Evolutionary conservation across 2,329 filamentous ascomycete species (phyloP), one percentile per base, ranked within the genome.

Genomic region (Proliferodiscus dingleyae): DNA sequence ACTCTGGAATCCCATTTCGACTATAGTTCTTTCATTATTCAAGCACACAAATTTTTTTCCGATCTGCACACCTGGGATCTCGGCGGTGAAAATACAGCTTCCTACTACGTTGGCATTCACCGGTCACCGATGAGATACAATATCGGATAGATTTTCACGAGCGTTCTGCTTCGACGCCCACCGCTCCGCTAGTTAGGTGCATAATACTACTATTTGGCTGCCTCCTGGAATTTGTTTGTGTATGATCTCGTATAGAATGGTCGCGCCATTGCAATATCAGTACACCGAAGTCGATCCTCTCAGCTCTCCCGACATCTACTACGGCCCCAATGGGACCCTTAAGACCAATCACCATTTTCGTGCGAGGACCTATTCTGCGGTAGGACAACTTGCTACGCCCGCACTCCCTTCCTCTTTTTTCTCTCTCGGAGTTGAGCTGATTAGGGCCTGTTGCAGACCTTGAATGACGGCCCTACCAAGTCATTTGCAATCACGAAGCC

Each of bases 221-320:
- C 11, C 24, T 11, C 16, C 5, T n/a, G 32, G 16, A 10, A 16
- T 16, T 16, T 16, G 15, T 16, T 34, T n/a, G n/a, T 16, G 18
- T 18, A 15, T n/a, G 16, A 34, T 34, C 32, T 5, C 32, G 9
- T 5, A 30, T 22, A 23, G 41, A 21, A 60, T 60, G 58, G 53
- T 43, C 37, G 53, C 53, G 40, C 54, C 49, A 49, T 45, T 49
- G 44, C 43, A 39, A 28, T 47, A 51, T 19, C 44, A 37, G 5
- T 58, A 53, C 15, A 57, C 51, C 30, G 61, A 64, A 19, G 52
- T 62, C 18, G 59, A 63, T 40, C 57, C 60, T 2, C 62, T 52
- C 43, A 53, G 56, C 23, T 54, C 62, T 4, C 56, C 62, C 8
- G 51, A 60, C 33, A 50, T 62, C 5, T 65, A 64, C 42, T 65